Evolutionary conservation across 2,329 filamentous ascomycete genomes (phyloP), one percentile per base, ranked within the genome.

Genomic region (Aspergillus aculeatinus): DNA sequence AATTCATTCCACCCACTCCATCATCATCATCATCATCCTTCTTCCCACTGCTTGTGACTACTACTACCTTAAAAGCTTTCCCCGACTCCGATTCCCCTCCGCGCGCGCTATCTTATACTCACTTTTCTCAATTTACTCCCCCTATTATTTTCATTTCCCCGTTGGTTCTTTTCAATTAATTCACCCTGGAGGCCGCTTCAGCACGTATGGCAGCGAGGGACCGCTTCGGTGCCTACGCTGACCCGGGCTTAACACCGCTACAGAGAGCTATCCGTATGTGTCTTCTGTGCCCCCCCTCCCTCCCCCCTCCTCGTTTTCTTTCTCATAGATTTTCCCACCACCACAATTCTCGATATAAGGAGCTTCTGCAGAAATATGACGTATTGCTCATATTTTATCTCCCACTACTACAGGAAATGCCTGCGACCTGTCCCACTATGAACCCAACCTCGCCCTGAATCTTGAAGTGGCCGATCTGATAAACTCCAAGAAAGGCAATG

Each of bases 391-490:
- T 44, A 9, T 9, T 12, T 12, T 14, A 7, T 21, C 5, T 14
- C 21, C n/a, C 1, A 19, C 14, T 2, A 11, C n/a, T 33, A 27
- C 31, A 87, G 85, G 95, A 76, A 93, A 93, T 80, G 94, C 95
- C 66, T 98, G 95, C 82, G 96, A 95, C 72, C 92, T 95, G 55
- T 91, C 96, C 76, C 97, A 98, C 81, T 97, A 92, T 82, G 95
- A 99, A 81, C 94, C 95, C 64, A 98, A 99, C 74, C 89, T 99
- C 58, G 95, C 93, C 60, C 82, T 99, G 65, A 96, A 95, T 74
- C 90, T 99, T 74, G 95, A 99, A 83, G 96, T 99, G 71, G 84
- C 92, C 70, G 95, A 99, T 80, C 81, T 98, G 71, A 91, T 99
- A 82, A 99, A 99, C 79, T 89, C 89, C 72, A 99, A 98, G 82